Conservation (phyloP, 139 green algal species). For the Volvox reticuliferus region DNA sequence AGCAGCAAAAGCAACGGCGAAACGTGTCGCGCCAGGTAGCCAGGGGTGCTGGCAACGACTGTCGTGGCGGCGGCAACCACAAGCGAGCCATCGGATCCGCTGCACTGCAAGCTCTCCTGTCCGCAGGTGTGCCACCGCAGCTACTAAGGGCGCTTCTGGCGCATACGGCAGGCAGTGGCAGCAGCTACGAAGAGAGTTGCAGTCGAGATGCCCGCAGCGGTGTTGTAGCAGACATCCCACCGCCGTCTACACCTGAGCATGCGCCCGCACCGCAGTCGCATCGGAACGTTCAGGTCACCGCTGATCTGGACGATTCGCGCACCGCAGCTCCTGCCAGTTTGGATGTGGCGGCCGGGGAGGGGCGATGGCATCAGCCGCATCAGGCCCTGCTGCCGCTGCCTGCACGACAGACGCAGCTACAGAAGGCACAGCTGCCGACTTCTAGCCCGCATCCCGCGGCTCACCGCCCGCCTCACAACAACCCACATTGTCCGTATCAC, state of each 20-base stretch:
- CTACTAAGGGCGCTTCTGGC: not conserved
- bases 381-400: not conserved
- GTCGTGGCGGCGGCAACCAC: not conserved
- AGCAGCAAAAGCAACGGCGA: not conserved
- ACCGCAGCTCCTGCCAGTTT: no score
- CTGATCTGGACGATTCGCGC: no score
- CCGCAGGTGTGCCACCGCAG: constrained; percentile 8
- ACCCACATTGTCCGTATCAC: no score
- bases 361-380: not conserved
- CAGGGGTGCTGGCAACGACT: not conserved
- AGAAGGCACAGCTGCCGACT: no score
- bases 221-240: not conserved
- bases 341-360: no score
- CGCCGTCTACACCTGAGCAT: not conserved
- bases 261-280: not conserved
- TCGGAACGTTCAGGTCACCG: no score
- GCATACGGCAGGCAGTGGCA: not conserved
- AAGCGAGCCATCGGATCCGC: not conserved
- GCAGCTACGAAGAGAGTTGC: not conserved
- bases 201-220: not conserved
- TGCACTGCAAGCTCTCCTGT: not conserved
- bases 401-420: no score
- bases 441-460: no score
- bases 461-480: no score
- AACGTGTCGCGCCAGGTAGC: not conserved